Evolutionary conservation across 306 rosid genomes (phyloP), one percentile per base, ranked within the genome.

Genomic region (Fragaria iinumae): DNA sequence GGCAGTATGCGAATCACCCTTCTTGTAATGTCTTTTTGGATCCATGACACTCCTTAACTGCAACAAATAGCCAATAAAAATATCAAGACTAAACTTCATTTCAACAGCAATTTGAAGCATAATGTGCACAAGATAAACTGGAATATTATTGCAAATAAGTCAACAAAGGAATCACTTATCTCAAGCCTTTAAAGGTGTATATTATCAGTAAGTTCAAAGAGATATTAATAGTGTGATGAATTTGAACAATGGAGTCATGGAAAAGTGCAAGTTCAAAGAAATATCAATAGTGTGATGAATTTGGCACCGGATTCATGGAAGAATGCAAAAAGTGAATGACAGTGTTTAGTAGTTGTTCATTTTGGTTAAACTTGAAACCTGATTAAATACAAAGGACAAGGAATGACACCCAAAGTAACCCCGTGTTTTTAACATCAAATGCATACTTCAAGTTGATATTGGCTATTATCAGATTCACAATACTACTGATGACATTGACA

Each of bases 21-120:
- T 91, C 84, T 94, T 94, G 84, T 91, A 94, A 78, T 91, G 97
- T 78, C 95, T 79, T 82, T 90, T 91, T 10, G 98, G 97, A 90
- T 94, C 98, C 62, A 94, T 72, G 57, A 72, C 94, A 82, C 69
- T 74, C 87, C 97, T 91, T 79, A 90, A 71, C 97, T 94, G 82
- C 41, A 84, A 68, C 34, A 59, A 80, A 69, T 67, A 73, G 13
- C 57, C 18, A 53, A 55, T 71, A 11, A n/a, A 63, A 74, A 63
- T 67, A 70, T 68, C 53, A 76, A 71, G 45, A 34, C 25, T 41
- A 48, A 16, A 74, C 23, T 69, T 80, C 69, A 59, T 49, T 55
- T 67, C 41, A 39, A 25, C 62, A 67, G 6, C 4, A 75, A 11
- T 50, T 50, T 67, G 32, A 67, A 44, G 69, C 27, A 55, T 39